Evolutionary conservation across 148 eudicot genomes (phyloP), one percentile per base, ranked within the genome.

Genomic region (Silene latifolia): DNA sequence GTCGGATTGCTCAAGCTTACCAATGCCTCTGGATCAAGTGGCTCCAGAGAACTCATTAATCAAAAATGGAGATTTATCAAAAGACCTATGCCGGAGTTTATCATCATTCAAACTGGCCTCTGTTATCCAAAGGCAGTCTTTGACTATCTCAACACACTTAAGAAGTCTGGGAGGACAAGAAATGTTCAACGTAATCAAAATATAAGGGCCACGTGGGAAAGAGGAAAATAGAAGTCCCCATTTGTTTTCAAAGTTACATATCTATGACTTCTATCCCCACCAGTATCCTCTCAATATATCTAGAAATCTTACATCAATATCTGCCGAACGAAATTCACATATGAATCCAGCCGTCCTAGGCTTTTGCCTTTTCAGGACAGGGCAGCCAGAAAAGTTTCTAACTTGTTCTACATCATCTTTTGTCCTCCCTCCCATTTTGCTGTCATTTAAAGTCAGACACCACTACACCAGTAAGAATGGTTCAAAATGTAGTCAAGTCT

Each of bases 401-500:
- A 8, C 64, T 32, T 21, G 44, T 58, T 53, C 4, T 57, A 53
- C 27, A 53, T 23, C 51, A 74, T 58, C 75, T 73, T 53, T 63
- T 27, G 23, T 65, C 56, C 68, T 78, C 75, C 75, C 63, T 27
- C 51, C 58, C 35, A 44, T 21, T 57, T 62, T 58, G 67, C 53
- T 51, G 62, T 63, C 70, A 73, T 48, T 32, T 32, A 23, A 69
- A 42, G 74, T 59, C 59, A 72, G 78, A 59, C 44, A 54, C 56
- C 61, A 75, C 81, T 75, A 59, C 44, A 54, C 56, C 61, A 75
- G 82, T 75, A 78, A 70, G 78, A 85, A 73, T 20, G 82, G 81
- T 76, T 53, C 76, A 77, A 82, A 75, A 74, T 76, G 44, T 83
- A 80, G 83, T 82, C 71, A 75, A 73, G 81, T 74, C 83, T 74